Evolutionary conservation across 1,139 yeast species (phyloP).

Genomic region (Hemisphaericaspora subhashii): DNA sequence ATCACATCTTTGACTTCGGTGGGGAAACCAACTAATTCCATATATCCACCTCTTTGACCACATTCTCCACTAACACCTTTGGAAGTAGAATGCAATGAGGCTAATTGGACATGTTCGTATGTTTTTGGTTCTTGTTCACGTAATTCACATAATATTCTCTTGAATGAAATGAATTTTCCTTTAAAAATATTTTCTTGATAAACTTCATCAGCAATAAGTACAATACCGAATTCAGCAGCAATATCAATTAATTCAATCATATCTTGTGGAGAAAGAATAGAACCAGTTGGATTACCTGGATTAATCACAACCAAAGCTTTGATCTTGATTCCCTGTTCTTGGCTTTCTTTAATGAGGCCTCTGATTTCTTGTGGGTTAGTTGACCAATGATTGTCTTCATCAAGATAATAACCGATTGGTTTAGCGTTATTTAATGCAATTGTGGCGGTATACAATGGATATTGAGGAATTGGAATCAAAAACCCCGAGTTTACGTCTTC

Average conservation of each 20-base stretch:
- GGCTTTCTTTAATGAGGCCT: slow-evolving; percentile 51
- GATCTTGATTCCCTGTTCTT: slow-evolving; percentile 57
- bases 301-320: slow-evolving; percentile 89
- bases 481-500: slow-evolving; percentile 73
- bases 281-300: slow-evolving; percentile 98
- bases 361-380: slow-evolving; percentile 71
- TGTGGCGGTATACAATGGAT: slow-evolving; percentile 93
- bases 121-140: slow-evolving; percentile 51
- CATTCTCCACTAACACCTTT: slow-evolving; percentile 98
- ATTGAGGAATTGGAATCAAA: slow-evolving; percentile 95
- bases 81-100: slow-evolving; percentile 92
- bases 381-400: slow-evolving; percentile 82
- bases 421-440: slow-evolving; percentile 78
- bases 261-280: slow-evolving; percentile 63
- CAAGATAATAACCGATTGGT: slow-evolving; percentile 83
- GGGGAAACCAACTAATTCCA: slow-evolving; percentile 85
- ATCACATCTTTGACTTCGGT: slow-evolving; percentile 68
- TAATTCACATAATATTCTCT: slow-evolving; percentile 64
- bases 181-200: slow-evolving; percentile 88
- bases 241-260: slow-evolving; percentile 70
- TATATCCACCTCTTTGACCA: slow-evolving; percentile 98
- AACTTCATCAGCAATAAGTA: slow-evolving; percentile 96
- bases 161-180: slow-evolving; percentile 65
- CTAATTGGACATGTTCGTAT: slow-evolving; percentile 78
- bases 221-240: slow-evolving; percentile 82